A percentile compares a stretch with the other conserved stretches of the same genome.
phyloP scores from a whole-genome alignment of 352 stramenopile species.

The Globisporangium cystogenes region DNA sequence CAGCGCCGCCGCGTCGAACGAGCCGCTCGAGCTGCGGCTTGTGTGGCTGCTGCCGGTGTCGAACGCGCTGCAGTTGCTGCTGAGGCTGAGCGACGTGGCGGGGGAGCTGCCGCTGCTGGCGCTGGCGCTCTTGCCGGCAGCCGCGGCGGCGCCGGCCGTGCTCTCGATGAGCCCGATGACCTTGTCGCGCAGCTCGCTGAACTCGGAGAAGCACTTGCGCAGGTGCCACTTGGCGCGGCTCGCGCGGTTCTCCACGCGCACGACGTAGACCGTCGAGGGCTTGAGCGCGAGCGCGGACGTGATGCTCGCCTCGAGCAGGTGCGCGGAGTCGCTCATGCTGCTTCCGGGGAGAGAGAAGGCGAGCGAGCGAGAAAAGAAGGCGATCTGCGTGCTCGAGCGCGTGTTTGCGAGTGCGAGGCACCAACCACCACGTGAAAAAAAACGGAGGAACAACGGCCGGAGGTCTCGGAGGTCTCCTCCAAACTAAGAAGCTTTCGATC shows the following conservation, averaged over 20 bases:
- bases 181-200: slow-evolving; percentile 66
- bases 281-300: slow-evolving; percentile 64
- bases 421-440: not conserved
- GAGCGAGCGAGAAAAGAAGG: no score
- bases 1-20: slow-evolving; percentile 7
- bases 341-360: not conserved
- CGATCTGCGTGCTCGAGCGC: no score
- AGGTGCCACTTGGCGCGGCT: slow-evolving; percentile 49
- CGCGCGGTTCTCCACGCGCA: slow-evolving; percentile 48
- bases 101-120: not conserved
- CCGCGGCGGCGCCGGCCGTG: slow-evolving; percentile 11
- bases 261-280: slow-evolving; percentile 70
- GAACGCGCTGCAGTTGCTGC: slow-evolving; percentile 1
- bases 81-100: not conserved
- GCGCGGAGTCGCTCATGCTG: slow-evolving; percentile 34
- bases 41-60: slow-evolving; percentile 2
- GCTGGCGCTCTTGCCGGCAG: not conserved
- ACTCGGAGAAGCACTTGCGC: slow-evolving; percentile 69
- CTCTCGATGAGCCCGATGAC: slow-evolving; percentile 56
- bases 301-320: slow-evolving; percentile 50
- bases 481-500: no score
- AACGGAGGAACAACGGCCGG: not conserved
- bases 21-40: slow-evolving; percentile 10
- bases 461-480: not conserved
- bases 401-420: not conserved